Base-by-base conservation (phyloP, 345 rosid genomes). In the Citrus medica region DNA sequence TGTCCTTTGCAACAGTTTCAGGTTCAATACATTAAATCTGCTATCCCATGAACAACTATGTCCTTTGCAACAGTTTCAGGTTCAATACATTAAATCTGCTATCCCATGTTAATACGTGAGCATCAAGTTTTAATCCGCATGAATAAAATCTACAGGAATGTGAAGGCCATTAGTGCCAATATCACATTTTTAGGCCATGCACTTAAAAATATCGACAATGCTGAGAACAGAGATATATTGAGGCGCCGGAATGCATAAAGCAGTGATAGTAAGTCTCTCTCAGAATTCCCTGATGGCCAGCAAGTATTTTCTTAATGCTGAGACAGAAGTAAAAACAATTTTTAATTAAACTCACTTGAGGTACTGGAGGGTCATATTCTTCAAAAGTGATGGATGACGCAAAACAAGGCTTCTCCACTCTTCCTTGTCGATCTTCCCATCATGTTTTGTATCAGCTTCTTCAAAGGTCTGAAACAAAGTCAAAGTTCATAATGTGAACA, bases 291-390 rank as follows among this genome's bases (percentile, higher is more conserved):
- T 14, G 14, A 22, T 48, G 53, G 38, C 16, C 25, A 14, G 27
- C 6, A 46, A 25, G 58, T 51, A 48, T 30, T 55, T 42, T n/a
- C 53, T 32, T 42, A n/a, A 7, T 27, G 13, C 14, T 1, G 16
- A 22, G 42, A 22, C 37, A 67, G 25, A 64, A 28, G 75, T 8
- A 30, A 30, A 16, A 61, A 2, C 2, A 30, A 73, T 28, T 37
- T 46, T 55, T 46, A 9, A 32, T 22, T 21, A 66, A 30, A 86
- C 98, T 89, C 83, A 94, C 99, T 92, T 97, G 85, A 94, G 98
- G 83, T 97, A 97, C 76, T 91, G 99, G 80, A 97, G 95, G 69
- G 99, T 97, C 99, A 97, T 97, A 63, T 96, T 96, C 90, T 92
- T 94, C 80, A 94, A 82, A 82, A 96, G 97, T 69, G 92, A 91